Evolutionary conservation across 768 basidiomycete species (phyloP).

Genomic region (Hirschioporus abietinus): DNA sequence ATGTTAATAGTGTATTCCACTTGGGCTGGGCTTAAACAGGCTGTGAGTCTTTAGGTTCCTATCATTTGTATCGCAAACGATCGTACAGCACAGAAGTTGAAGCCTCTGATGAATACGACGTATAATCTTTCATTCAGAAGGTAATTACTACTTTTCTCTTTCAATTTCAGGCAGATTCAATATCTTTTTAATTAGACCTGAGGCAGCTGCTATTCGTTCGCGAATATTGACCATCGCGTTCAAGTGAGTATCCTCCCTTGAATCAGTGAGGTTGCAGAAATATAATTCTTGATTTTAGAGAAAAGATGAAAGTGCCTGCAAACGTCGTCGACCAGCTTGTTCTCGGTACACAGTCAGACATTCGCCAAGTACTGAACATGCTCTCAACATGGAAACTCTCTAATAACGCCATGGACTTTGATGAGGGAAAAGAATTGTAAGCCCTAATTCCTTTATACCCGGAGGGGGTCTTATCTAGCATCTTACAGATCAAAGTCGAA

Average conservation of each 20-base stretch:
- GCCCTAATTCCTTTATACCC: constrained; percentile 24
- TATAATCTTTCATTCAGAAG: constrained; percentile 73
- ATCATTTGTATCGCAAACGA: constrained; percentile 99
- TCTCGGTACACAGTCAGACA: constrained; percentile 86
- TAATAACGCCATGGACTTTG: constrained; percentile 76
- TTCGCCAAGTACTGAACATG: constrained; percentile 97
- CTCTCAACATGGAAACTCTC: constrained; percentile 95
- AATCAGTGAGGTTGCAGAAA: not conserved
- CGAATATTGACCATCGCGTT: constrained; percentile 82
- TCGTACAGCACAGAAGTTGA: constrained; percentile 79
- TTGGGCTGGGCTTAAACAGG: not conserved
- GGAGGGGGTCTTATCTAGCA: not conserved
- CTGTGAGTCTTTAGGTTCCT: constrained; percentile 56
- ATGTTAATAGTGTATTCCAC: constrained; percentile 8
- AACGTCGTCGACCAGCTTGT: constrained; percentile 93
- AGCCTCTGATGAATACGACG: constrained; percentile 69
- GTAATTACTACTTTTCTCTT: constrained; percentile 34
- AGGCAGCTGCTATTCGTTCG: constrained; percentile 70
- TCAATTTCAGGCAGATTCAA: not conserved
- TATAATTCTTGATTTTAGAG: constrained; percentile 39
- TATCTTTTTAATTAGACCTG: constrained; percentile 52
- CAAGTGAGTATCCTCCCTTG: constrained; percentile 52
- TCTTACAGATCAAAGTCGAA: constrained; percentile 70
- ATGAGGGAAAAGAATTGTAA: constrained; percentile 87
- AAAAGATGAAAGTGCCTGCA: constrained; percentile 87